These are phyloP conservation scores for Taxawa tesnikishii DNA, from an alignment of 2,329 filamentous ascomycete species.

Conservation along the genomic window DNA sequence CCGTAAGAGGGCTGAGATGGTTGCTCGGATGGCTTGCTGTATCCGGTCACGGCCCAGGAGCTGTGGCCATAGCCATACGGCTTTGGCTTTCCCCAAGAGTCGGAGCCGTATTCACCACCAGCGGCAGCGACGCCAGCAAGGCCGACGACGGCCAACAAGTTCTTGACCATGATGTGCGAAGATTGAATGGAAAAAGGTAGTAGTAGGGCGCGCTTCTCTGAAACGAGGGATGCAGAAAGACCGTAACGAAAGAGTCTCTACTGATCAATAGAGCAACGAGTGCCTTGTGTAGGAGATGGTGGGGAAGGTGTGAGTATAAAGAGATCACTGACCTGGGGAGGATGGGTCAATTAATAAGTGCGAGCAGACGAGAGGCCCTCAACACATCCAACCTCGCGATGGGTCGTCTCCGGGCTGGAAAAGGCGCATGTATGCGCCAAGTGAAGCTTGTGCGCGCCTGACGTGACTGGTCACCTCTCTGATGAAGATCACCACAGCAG, in stretches of 20 bases:
- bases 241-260: constrained; percentile 36
- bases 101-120: background rate
- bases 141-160: constrained; percentile 5
- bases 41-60: background rate
- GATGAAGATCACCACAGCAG: background rate
- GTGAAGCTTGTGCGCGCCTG: constrained; percentile 3
- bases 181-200: background rate
- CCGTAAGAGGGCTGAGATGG: background rate
- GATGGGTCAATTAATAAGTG: constrained; percentile 3
- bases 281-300: no score
- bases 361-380: no score
- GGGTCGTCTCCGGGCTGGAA: no score
- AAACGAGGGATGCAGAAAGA: constrained; percentile 23
- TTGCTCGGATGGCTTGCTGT: background rate
- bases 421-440: background rate
- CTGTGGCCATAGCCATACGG: background rate
- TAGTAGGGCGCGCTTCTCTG: background rate
- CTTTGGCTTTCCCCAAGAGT: background rate
- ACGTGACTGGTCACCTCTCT: constrained; percentile 6
- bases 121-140: constrained; percentile 6
- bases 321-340: constrained; percentile 2
- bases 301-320: constrained; percentile 1
- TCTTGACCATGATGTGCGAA: constrained; percentile 5
- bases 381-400: no score
- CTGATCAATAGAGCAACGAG: constrained; percentile 9